Percentiles rank a stretch among this genome's conserved stretches.
Evolutionary conservation across 371 early-diverging fungal genomes (phyloP).

Genomic region (Apophysomyces elegans): DNA sequence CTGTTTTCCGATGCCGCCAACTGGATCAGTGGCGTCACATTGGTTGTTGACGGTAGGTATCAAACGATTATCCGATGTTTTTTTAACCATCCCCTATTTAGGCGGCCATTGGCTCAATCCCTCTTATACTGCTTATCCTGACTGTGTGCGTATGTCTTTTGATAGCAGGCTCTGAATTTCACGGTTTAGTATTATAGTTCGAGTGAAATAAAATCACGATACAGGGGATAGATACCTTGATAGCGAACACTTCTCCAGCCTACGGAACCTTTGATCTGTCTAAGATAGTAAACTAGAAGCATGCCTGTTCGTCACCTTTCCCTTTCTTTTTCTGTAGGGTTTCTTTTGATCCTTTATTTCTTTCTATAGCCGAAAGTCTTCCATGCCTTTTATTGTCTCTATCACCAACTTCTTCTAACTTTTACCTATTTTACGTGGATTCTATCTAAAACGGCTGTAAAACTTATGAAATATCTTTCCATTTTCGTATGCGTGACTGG

Average conservation of each 20-base stretch:
- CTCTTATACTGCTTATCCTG: conserved; percentile 30
- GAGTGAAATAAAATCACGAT: neutral
- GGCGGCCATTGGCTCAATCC: conserved; percentile 60
- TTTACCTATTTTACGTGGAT: too few species aligned
- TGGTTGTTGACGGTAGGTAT: conserved; percentile 74
- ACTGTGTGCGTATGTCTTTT: conserved; percentile 23
- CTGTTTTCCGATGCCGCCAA: conserved; percentile 68
- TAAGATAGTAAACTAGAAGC: neutral
- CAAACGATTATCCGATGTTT: neutral
- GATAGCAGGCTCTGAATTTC: neutral
- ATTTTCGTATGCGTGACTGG: too few species aligned
- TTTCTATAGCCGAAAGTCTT: neutral
- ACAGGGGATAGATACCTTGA: neutral
- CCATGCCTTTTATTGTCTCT: too few species aligned
- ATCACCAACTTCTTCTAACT: too few species aligned
- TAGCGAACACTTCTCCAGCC: neutral
- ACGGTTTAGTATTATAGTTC: neutral
- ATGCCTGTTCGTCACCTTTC: neutral
- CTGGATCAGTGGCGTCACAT: conserved; percentile 60
- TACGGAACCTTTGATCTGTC: neutral
- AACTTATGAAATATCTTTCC: too few species aligned
- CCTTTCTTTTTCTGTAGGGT: neutral
- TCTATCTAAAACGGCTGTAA: too few species aligned
- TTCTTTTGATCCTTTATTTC: neutral
- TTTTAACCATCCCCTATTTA: neutral